Base-by-base conservation (phyloP, 768 basidiomycete genomes). In the Boletales sp. region DNA sequence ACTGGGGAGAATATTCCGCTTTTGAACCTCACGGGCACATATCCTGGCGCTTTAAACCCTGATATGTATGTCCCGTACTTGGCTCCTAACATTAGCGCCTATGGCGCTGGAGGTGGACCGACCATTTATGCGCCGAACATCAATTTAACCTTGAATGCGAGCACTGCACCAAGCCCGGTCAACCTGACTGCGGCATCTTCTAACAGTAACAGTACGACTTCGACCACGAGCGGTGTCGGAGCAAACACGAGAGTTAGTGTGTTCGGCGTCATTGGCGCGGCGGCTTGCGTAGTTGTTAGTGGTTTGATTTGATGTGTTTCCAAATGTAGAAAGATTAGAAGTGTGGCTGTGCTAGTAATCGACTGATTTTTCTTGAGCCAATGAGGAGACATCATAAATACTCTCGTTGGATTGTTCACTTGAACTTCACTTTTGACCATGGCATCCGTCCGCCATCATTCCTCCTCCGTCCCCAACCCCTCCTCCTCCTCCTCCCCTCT, bases 11-110 rank as follows among this genome's bases (percentile, higher is more conserved):
- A 51, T 5, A 49, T 69, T 40, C 71, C 77, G 4, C 48, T 67
- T 25, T 61, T 72, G 35, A 81, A 81, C 62, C 13, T 69, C 3
- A 73, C 74, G 4, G 73, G 69, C 35, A 70, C 60, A 12, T 66
- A 67, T 50, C 68, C 75, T 9, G 80, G 80, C 21, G 62, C 76
- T 30, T 66, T 78, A 55, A 78, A 77, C 58, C 57, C 67, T 21
- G 39, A 53, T 5, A 50, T 57, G 19, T 80, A 68, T 55, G 65
- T 73, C 17, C 77, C 79, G 10, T 78, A 72, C 65, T 49, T 68
- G 7, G 75, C 78, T 7, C 79, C 79, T 2, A 65, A 76, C 62
- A 44, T 49, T 21, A 57, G 56, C 37, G 71, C 69, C 34, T 54
- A 58, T 33, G 72, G 77, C 37, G 74, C 74, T 2, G 78, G 75